A percentile compares a stretch with the other conserved stretches of the same genome.
These are phyloP conservation scores for Triticum dicoccoides DNA, from an alignment of 176 grass and related monocot genomes.

Conservation along the genomic window DNA sequence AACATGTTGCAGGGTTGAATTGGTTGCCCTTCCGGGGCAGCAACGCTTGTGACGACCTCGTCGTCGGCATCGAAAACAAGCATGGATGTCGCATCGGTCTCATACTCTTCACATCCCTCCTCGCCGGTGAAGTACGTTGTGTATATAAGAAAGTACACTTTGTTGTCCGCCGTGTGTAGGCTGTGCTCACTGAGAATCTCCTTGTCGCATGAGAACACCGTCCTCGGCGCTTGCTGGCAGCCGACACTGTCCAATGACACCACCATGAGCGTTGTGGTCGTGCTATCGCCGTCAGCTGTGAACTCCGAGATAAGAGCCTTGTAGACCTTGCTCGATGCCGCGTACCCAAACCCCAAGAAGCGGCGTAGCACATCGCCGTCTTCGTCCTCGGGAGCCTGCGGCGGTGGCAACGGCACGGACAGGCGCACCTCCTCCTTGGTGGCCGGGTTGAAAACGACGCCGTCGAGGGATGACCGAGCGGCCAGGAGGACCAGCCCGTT, in stretches of 20 bases:
- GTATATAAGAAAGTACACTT: neutral
- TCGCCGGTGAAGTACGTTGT: neutral
- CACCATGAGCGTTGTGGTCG: neutral
- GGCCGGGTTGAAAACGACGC: neutral
- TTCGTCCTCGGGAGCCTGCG: no score
- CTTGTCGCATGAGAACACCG: neutral
- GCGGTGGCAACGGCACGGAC: neutral
- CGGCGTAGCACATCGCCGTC: no score
- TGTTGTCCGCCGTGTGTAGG: neutral
- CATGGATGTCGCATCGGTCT: neutral
- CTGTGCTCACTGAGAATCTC: neutral
- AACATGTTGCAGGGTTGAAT: neutral
- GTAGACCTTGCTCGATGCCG: neutral
- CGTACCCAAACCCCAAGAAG: neutral
- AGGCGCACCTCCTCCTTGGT: neutral
- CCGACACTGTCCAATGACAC: neutral
- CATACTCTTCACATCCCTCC: neutral
- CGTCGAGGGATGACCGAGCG: no score
- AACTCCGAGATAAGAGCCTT: neutral
- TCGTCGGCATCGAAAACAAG: neutral
- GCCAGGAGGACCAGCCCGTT: no score
- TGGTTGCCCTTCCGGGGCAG: neutral
- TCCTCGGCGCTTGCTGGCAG: neutral
- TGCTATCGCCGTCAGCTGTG: neutral
- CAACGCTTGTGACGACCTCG: neutral